phyloP scores from a whole-genome alignment of 768 basidiomycete genomes.

The Clitopilus passeckerianus region DNA sequence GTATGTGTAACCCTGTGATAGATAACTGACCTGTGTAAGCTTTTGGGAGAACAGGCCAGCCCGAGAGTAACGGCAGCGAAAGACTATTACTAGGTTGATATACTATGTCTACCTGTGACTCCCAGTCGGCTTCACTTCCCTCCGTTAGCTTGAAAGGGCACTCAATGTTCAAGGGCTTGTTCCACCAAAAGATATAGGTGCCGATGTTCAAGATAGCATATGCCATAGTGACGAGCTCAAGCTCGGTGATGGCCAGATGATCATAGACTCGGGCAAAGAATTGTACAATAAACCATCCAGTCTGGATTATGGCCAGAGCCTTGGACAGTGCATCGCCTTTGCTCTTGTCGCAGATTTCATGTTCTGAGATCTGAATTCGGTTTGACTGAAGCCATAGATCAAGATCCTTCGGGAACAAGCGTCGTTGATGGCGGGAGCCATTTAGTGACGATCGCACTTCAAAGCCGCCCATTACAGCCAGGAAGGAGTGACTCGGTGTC shows the following conservation, averaged over 20 bases:
- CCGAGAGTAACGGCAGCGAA: no score
- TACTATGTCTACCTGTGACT: no score
- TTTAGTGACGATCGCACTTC: not conserved
- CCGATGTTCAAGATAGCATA: constrained; percentile 19
- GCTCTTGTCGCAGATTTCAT: constrained; percentile 23
- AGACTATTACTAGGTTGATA: no score
- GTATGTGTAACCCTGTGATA: no score
- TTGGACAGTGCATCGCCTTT: constrained; percentile 27
- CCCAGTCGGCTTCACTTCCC: not conserved
- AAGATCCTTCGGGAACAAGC: no score
- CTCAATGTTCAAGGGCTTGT: constrained; percentile 22
- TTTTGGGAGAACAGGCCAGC: no score
- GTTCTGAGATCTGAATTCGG: not conserved
- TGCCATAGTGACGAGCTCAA: constrained; percentile 27
- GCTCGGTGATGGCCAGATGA: constrained; percentile 20
- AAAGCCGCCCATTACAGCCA: constrained; percentile 24
- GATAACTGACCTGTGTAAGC: no score
- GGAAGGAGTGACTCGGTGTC: constrained; percentile 18
- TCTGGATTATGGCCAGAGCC: constrained; percentile 22
- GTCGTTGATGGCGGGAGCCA: no score
- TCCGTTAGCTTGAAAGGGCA: constrained; percentile 5
- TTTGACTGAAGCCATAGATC: no score
- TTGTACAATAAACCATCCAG: constrained; percentile 24
- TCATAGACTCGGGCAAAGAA: constrained; percentile 16
- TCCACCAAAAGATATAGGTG: constrained; percentile 26